A percentile compares a stretch with the other conserved stretches of the same genome.
Evolutionary conservation across 164 flowering plant species (phyloP).

Genomic region (Chimonanthus salicifolius): DNA sequence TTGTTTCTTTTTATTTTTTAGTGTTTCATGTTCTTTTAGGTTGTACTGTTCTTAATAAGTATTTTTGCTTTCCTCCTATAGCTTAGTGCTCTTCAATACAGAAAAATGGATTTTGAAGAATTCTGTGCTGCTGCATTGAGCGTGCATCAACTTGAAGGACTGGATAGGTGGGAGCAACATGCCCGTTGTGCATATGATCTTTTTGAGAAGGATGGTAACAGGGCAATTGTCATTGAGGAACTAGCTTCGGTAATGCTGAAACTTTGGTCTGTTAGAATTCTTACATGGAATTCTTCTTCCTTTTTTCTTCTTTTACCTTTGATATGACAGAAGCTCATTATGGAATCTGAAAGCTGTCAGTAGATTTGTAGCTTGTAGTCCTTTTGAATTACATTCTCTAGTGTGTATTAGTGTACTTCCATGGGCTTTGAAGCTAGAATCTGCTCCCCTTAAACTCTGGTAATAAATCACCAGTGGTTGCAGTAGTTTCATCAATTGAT

Average conservation of each 20-base stretch:
- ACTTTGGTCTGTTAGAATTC: background rate
- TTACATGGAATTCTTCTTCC: background rate
- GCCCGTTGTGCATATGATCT: conserved; percentile 85
- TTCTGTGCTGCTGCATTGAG: conserved; percentile 88
- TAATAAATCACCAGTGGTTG: no score
- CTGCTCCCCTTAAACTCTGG: no score
- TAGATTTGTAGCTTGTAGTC: no score
- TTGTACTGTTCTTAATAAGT: no score
- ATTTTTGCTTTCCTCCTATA: conserved; percentile 16
- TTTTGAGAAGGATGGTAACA: conserved; percentile 86
- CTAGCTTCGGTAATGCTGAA: conserved; percentile 73
- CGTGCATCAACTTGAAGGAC: conserved; percentile 85
- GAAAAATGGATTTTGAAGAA: conserved; percentile 92
- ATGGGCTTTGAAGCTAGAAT: no score
- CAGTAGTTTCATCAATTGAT: no score
- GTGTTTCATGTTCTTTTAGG: background rate
- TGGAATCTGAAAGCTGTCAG: background rate
- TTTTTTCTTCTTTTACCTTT: background rate
- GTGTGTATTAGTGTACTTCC: no score
- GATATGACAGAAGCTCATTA: background rate
- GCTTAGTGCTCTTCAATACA: conserved; percentile 78
- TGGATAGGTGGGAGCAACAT: conserved; percentile 88
- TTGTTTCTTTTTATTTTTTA: background rate
- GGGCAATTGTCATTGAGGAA: conserved; percentile 84
- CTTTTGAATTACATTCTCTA: no score